Percentiles rank a stretch among this genome's conserved stretches.
Evolutionary conservation across 192 early-diverging fungal genomes (phyloP).

Genomic region (Coemansia sp.): DNA sequence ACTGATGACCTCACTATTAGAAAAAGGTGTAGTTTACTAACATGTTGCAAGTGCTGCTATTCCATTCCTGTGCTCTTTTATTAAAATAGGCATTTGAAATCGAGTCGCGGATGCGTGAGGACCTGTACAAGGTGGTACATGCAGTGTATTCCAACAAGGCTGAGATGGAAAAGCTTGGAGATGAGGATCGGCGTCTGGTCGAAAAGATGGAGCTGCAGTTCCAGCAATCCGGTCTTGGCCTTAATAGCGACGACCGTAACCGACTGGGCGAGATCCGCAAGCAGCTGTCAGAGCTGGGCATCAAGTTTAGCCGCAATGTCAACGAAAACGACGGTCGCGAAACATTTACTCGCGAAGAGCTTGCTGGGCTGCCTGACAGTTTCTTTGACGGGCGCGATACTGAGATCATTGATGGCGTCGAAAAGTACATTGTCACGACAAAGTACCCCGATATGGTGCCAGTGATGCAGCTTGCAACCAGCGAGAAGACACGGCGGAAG

Average conservation of each 20-base stretch:
- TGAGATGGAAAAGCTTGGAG: constrained; percentile 48
- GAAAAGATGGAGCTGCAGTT: constrained; percentile 65
- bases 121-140: constrained; percentile 60
- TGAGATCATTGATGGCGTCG: constrained; percentile 58
- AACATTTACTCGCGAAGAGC: constrained; percentile 55
- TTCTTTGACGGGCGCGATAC: constrained; percentile 64
- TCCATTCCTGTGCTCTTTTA: not conserved
- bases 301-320: constrained; percentile 70
- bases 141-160: constrained; percentile 52
- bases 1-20: too few relatives aligned
- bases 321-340: constrained; percentile 63
- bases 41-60: not conserved
- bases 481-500: constrained; percentile 55
- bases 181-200: constrained; percentile 69
- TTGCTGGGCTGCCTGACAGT: constrained; percentile 70
- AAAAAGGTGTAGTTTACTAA: not conserved
- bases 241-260: constrained; percentile 59
- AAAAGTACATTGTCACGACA: constrained; percentile 67
- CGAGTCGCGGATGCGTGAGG: constrained; percentile 62
- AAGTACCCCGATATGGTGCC: constrained; percentile 63
- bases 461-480: constrained; percentile 52
- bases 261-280: constrained; percentile 63
- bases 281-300: constrained; percentile 64
- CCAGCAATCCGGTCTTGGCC: constrained; percentile 68
- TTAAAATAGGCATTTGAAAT: constrained; percentile 57